Evolutionary conservation across 176 grass and related monocot genomes (phyloP).

Genomic region (Aegilops sharonensis): DNA sequence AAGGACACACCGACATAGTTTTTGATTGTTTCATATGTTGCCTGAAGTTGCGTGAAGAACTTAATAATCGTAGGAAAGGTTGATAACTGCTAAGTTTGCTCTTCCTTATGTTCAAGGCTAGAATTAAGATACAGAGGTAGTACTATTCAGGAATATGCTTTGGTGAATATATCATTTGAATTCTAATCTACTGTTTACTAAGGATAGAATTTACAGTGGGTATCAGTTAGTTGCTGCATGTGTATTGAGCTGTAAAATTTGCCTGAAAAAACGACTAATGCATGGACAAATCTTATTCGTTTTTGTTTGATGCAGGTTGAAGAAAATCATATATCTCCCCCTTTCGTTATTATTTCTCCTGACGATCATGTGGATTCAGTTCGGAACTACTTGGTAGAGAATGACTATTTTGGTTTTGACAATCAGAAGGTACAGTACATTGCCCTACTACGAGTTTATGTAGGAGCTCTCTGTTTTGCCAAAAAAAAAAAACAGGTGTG

Average conservation of each 20-base stretch:
- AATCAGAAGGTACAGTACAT: slow-evolving; percentile 56
- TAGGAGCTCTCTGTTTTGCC: neutral
- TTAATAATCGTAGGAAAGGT: neutral
- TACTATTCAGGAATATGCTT: slow-evolving; percentile 7
- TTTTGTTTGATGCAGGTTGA: slow-evolving; percentile 46
- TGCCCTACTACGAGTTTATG: neutral
- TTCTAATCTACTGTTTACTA: neutral
- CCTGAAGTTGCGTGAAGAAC: neutral
- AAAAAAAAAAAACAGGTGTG: neutral
- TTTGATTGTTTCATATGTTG: neutral
- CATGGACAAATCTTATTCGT: neutral
- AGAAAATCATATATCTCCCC: slow-evolving; percentile 28
- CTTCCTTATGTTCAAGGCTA: neutral
- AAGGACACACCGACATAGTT: neutral
- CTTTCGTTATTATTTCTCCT: slow-evolving; percentile 65
- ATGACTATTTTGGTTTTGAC: slow-evolving; percentile 72
- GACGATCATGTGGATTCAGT: slow-evolving; percentile 45
- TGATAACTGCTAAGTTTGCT: neutral
- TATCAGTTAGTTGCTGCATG: neutral
- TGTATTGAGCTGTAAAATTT: neutral
- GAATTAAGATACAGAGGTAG: too few species aligned
- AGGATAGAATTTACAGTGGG: neutral
- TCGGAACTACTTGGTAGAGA: slow-evolving; percentile 52
- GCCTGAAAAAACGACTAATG: neutral
- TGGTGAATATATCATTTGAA: neutral